Percentiles rank a stretch among this genome's conserved stretches.
These are phyloP conservation scores for Blastobotrys mokoenaii DNA, from an alignment of 805 yeast species.

Conservation along the genomic window DNA sequence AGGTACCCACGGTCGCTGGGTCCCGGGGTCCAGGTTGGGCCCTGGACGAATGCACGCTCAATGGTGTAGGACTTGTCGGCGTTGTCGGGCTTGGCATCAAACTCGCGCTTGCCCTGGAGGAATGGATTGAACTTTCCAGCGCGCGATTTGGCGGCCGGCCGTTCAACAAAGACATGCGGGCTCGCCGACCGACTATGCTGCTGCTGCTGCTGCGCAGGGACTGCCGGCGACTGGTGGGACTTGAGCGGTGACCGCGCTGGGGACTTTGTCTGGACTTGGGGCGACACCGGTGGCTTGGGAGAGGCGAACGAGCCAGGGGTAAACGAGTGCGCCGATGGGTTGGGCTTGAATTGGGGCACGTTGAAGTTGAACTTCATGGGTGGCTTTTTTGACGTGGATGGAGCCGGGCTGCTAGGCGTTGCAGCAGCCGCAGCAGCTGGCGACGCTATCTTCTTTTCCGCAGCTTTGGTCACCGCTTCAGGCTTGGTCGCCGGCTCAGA, in stretches of 20 bases:
- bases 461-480: conserved; percentile 2
- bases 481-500: conserved; percentile 3
- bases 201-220: background rate
- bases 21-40: conserved; percentile 69
- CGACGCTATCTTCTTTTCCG: background rate
- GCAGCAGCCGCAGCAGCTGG: conserved; percentile 11
- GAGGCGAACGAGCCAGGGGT: conserved; percentile 16
- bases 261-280: conserved; percentile 14
- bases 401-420: conserved; percentile 10
- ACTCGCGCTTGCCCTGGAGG: conserved; percentile 34
- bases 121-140: conserved; percentile 47
- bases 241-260: conserved; percentile 9
- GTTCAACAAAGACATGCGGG: conserved; percentile 33
- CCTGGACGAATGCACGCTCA: conserved; percentile 61
- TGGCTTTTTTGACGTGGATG: conserved; percentile 5
- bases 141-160: conserved; percentile 26
- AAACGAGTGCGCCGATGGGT: conserved; percentile 60
- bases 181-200: conserved; percentile 12
- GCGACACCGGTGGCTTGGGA: conserved; percentile 9
- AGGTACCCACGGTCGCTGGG: conserved; percentile 46
- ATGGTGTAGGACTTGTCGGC: conserved; percentile 21
- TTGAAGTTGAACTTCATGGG: conserved; percentile 45
- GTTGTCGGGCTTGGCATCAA: background rate
- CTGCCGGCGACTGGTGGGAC: conserved; percentile 2
- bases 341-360: conserved; percentile 59